phyloP scores from a whole-genome alignment of 2,329 filamentous ascomycete genomes.

The Fusarium tricinctum region DNA sequence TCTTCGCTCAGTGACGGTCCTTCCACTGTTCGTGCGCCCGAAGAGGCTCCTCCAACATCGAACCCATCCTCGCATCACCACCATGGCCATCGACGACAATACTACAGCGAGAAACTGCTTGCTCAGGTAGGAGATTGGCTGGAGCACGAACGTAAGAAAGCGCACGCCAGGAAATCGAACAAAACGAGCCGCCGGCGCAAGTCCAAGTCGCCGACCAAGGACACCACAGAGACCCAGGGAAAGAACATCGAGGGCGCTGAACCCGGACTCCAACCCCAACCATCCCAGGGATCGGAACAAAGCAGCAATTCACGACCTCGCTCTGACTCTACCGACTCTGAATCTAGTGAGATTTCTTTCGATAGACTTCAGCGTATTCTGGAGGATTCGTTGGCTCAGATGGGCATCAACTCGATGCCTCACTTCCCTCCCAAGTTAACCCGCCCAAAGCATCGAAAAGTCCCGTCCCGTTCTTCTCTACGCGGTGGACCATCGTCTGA shows the following conservation, averaged over 20 bases:
- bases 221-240: constrained; percentile 49
- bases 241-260: constrained; percentile 29
- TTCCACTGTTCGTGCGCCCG: constrained; percentile 46
- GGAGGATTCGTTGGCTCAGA: constrained; percentile 72
- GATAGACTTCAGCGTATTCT: constrained; percentile 86
- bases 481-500: constrained; percentile 76
- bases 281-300: constrained; percentile 43
- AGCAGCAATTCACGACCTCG: constrained; percentile 51
- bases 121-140: constrained; percentile 87
- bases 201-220: constrained; percentile 56
- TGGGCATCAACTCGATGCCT: constrained; percentile 64
- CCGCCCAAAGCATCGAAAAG: constrained; percentile 59
- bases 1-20: constrained; percentile 59
- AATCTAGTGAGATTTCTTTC: constrained; percentile 79
- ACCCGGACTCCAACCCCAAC: constrained; percentile 10
- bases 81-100: constrained; percentile 54
- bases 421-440: constrained; percentile 59
- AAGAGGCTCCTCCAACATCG: constrained; percentile 48
- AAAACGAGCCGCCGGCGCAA: constrained; percentile 58
- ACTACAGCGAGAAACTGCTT: constrained; percentile 71
- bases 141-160: constrained; percentile 79
- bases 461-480: constrained; percentile 54
- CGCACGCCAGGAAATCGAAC: constrained; percentile 63
- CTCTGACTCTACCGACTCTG: constrained; percentile 72
- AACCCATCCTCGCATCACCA: constrained; percentile 44